Percentiles rank a stretch among this genome's conserved stretches.
These are phyloP conservation scores for Paramarasmius palmivorus DNA, from an alignment of 1,284 basidiomycete genomes.

Conservation along the genomic window DNA sequence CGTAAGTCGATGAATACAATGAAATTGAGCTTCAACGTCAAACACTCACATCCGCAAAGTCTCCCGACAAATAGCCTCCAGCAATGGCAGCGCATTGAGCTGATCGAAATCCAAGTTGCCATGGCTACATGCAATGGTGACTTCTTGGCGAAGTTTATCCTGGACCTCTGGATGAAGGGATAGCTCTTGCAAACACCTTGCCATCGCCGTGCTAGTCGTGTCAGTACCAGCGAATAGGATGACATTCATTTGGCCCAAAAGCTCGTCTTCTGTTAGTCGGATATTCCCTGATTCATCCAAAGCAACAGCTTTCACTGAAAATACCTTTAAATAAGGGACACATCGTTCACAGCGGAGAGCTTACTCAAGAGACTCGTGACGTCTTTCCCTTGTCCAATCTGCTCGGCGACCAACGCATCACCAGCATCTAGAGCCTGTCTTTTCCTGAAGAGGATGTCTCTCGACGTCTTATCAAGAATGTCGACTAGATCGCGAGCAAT, in stretches of 20 bases:
- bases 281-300: neutral
- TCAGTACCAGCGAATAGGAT: conserved; percentile 4
- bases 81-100: too few relatives aligned
- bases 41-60: too few relatives aligned
- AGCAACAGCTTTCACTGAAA: conserved; percentile 4
- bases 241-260: conserved; percentile 4
- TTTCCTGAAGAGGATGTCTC: neutral
- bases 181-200: neutral
- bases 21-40: too few relatives aligned
- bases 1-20: too few relatives aligned
- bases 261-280: neutral
- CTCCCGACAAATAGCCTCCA: too few relatives aligned
- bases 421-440: neutral
- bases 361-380: neutral
- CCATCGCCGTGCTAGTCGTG: neutral
- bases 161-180: too few relatives aligned
- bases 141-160: too few relatives aligned
- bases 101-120: too few relatives aligned
- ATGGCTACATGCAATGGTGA: too few relatives aligned
- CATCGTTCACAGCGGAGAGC: neutral
- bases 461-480: neutral
- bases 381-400: neutral
- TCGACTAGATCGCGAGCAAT: neutral
- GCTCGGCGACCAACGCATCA: neutral
- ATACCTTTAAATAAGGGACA: neutral